Conservation (phyloP, 495 filamentous ascomycete species). For the Neurospora tetrasperma region DNA sequence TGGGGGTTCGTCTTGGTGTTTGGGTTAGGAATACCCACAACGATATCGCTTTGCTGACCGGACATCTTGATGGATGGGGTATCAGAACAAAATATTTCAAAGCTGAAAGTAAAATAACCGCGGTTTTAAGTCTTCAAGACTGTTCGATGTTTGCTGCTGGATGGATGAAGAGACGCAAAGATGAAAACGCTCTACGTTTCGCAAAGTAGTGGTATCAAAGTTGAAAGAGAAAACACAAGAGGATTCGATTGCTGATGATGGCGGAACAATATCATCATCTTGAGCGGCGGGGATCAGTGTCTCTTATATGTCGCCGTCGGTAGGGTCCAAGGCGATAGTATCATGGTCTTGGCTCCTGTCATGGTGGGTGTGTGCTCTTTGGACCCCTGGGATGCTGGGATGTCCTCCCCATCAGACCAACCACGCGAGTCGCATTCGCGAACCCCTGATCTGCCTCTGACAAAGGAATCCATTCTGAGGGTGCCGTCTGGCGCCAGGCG, state of each 20-base stretch:
- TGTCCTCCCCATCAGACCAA: neutral
- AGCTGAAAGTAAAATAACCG: neutral
- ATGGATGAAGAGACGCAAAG: neutral
- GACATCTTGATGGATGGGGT: constrained; percentile 1
- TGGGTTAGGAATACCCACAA: neutral
- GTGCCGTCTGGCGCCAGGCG: neutral
- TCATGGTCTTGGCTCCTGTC: neutral
- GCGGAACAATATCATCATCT: neutral
- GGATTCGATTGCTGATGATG: neutral
- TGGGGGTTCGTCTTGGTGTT: neutral
- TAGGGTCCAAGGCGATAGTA: neutral
- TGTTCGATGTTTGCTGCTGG: neutral
- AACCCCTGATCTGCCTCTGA: neutral
- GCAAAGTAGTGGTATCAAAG: neutral
- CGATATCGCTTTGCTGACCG: neutral
- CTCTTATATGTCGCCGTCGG: neutral
- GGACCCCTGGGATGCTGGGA: neutral
- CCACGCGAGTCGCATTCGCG: neutral
- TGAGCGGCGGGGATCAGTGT: neutral
- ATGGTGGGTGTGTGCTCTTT: neutral
- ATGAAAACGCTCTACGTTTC: neutral
- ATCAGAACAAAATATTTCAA: neutral
- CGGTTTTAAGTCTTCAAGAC: neutral
- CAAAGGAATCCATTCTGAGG: neutral
- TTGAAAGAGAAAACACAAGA: neutral